Evolutionary conservation across 257 asterid genomes (phyloP).

Genomic region (Solanum tarijense): DNA sequence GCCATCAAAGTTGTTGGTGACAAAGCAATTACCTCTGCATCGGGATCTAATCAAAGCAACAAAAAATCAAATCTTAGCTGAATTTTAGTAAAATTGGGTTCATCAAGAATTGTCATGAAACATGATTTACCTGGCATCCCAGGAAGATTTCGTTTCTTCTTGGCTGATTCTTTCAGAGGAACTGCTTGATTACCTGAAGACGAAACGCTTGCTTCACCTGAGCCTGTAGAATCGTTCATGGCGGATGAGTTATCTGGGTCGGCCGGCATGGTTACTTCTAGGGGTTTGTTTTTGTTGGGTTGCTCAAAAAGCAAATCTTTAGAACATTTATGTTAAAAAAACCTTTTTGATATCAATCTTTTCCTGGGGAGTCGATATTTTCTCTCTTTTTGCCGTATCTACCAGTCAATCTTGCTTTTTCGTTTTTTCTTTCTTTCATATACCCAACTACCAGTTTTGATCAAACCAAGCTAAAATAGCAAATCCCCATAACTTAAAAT

Average conservation of each 20-base stretch:
- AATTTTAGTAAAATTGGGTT: background rate
- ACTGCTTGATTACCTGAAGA: constrained; percentile 27
- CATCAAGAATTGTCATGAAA: background rate
- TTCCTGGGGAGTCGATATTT: background rate
- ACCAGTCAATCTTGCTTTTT: constrained; percentile 3
- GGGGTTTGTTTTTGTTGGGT: background rate
- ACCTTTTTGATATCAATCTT: background rate
- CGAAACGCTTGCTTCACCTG: constrained; percentile 33
- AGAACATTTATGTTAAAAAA: background rate
- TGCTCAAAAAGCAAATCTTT: background rate
- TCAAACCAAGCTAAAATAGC: constrained; percentile 6
- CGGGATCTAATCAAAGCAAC: constrained; percentile 48
- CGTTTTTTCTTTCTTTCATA: background rate
- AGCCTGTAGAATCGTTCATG: constrained; percentile 40
- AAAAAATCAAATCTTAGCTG: background rate
- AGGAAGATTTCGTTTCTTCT: constrained; percentile 80
- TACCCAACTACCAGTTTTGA: constrained; percentile 6
- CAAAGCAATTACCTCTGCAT: constrained; percentile 73
- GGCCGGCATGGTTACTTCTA: constrained; percentile 1
- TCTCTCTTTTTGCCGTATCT: background rate
- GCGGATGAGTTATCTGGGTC: constrained; percentile 10
- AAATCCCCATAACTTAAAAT: background rate
- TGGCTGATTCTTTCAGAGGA: constrained; percentile 30
- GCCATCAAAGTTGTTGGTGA: constrained; percentile 68
- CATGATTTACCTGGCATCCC: constrained; percentile 79